These are phyloP conservation scores for Botrytis elliptica DNA, from an alignment of 2,329 filamentous ascomycete genomes.

Conservation along the genomic window DNA sequence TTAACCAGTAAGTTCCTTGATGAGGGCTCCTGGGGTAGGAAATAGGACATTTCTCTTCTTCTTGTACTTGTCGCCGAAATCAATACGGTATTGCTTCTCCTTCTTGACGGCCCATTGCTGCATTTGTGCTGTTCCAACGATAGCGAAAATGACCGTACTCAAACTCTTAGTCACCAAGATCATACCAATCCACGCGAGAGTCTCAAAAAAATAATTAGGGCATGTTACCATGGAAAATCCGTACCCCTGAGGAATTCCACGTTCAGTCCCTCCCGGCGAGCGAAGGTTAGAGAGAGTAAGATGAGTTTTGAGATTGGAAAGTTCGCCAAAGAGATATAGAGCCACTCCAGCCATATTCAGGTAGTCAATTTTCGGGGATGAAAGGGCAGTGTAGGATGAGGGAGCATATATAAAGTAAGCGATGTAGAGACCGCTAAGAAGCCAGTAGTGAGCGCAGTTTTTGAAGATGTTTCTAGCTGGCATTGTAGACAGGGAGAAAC, in stretches of 20 bases:
- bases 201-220: slow-evolving; percentile 96
- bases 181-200: slow-evolving; percentile 81
- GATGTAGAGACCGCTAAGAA: slow-evolving; percentile 74
- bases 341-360: slow-evolving; percentile 67
- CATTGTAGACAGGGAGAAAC: slow-evolving; percentile 95
- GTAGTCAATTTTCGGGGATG: slow-evolving; percentile 37
- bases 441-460: slow-evolving; percentile 95
- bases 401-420: slow-evolving; percentile 85
- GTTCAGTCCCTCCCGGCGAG: slow-evolving; percentile 74
- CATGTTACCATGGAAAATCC: slow-evolving; percentile 87
- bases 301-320: slow-evolving; percentile 79
- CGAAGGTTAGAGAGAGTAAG: slow-evolving; percentile 75
- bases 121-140: slow-evolving; percentile 77
- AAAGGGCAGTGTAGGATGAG: slow-evolving; percentile 60
- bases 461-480: slow-evolving; percentile 87
- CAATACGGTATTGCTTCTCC: slow-evolving; percentile 83
- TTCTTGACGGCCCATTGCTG: slow-evolving; percentile 85
- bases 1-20: slow-evolving; percentile 25
- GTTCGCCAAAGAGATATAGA: slow-evolving; percentile 74
- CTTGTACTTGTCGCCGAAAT: slow-evolving; percentile 93
- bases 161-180: slow-evolving; percentile 77
- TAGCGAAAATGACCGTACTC: slow-evolving; percentile 73
- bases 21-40: slow-evolving; percentile 45
- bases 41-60: slow-evolving; percentile 84
- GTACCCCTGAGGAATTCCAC: slow-evolving; percentile 82